A percentile compares a stretch with the other conserved stretches of the same genome.
phyloP scores from a whole-genome alignment of 192 early-diverging fungal genomes.

The Kickxella alabastrina region DNA sequence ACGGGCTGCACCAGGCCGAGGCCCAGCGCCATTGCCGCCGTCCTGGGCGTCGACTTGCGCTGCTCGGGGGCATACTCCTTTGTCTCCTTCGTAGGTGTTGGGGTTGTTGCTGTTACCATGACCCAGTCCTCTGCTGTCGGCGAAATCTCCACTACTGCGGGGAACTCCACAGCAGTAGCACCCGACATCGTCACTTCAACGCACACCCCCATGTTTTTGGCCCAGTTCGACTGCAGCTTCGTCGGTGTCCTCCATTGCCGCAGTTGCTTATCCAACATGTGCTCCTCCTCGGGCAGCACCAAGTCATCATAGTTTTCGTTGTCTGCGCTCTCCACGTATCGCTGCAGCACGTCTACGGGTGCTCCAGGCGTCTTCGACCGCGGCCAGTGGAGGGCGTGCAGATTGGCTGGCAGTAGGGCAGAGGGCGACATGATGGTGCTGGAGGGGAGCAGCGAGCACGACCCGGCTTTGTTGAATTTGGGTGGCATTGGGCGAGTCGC shows the following conservation, averaged over 20 bases:
- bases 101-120: too few species aligned
- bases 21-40: constrained; percentile 4
- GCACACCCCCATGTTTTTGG: constrained; percentile 24
- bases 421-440: constrained; percentile 19
- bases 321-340: constrained; percentile 30
- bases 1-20: constrained; percentile 1
- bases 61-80: too few species aligned
- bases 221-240: too few species aligned
- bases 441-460: constrained; percentile 31
- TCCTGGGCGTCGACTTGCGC: constrained; percentile 4
- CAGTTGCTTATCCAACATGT: constrained; percentile 34
- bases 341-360: constrained; percentile 21
- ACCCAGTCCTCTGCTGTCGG: constrained; percentile 8
- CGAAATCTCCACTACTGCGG: too few species aligned
- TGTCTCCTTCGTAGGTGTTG: too few species aligned
- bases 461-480: constrained; percentile 35
- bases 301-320: constrained; percentile 42
- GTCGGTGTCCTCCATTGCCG: constrained; percentile 37
- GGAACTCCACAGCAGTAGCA: constrained; percentile 34
- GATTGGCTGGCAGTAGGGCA: constrained; percentile 26
- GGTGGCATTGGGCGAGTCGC: constrained; percentile 12
- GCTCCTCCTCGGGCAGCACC: constrained; percentile 43
- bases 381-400: constrained; percentile 15
- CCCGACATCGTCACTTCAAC: constrained; percentile 37
- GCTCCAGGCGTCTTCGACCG: constrained; percentile 8